Percentiles rank a stretch among this genome's conserved stretches.
These are phyloP conservation scores for Blastocladiella britannica DNA, from an alignment of 192 early-diverging fungal species.

Conservation along the genomic window DNA sequence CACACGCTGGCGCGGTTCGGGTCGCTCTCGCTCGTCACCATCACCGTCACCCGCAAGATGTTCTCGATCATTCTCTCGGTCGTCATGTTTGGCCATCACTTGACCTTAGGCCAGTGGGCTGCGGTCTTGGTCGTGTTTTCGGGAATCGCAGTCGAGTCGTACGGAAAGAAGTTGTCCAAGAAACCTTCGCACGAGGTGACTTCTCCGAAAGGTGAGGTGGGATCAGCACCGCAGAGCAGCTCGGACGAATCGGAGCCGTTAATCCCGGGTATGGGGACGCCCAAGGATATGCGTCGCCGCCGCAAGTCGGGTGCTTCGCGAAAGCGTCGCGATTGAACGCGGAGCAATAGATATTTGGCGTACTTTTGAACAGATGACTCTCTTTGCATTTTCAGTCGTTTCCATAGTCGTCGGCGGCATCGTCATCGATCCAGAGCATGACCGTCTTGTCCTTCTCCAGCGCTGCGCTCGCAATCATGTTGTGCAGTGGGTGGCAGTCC, in stretches of 20 bases:
- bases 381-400: too few relatives aligned
- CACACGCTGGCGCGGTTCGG: constrained; percentile 81
- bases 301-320: too few relatives aligned
- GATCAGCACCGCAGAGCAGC: too few relatives aligned
- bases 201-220: too few relatives aligned
- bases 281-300: too few relatives aligned
- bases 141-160: constrained; percentile 60
- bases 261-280: too few relatives aligned
- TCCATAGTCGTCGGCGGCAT: not conserved
- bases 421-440: constrained; percentile 4
- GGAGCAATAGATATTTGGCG: too few relatives aligned
- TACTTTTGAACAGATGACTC: too few relatives aligned
- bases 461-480: constrained; percentile 9
- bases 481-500: constrained; percentile 7
- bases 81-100: constrained; percentile 60
- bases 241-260: too few relatives aligned
- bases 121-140: constrained; percentile 70
- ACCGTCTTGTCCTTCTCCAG: constrained; percentile 5
- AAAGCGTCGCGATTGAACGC: too few relatives aligned
- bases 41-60: constrained; percentile 91
- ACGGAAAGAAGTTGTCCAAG: too few relatives aligned
- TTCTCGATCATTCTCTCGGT: constrained; percentile 84
- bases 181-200: too few relatives aligned
- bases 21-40: constrained; percentile 69
- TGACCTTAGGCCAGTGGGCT: constrained; percentile 65